Evolutionary conservation across 2,329 filamentous ascomycete genomes (phyloP).

Genomic region (Microdochium bolleyi): DNA sequence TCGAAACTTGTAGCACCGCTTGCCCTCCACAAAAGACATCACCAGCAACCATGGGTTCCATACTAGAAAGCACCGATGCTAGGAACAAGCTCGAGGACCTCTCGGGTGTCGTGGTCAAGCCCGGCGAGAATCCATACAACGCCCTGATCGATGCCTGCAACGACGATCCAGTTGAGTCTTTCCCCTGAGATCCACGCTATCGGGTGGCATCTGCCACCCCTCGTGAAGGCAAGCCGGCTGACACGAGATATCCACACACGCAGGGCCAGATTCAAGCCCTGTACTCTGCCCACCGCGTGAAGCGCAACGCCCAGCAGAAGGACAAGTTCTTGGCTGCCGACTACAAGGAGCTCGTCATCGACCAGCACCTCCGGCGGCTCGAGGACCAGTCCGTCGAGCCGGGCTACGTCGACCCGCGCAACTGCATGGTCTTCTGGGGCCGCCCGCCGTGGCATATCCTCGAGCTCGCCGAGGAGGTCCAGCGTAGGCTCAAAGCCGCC

Average conservation of each 20-base stretch:
- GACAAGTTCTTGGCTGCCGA: slow-evolving; percentile 60
- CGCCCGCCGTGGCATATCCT: slow-evolving; percentile 68
- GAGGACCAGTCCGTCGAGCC: slow-evolving; percentile 56
- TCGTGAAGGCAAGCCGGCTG: no score
- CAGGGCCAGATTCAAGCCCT: slow-evolving; percentile 61
- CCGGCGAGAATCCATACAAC: slow-evolving; percentile 67
- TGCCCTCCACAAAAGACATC: background rate
- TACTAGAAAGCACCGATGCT: slow-evolving; percentile 30
- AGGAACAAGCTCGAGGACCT: slow-evolving; percentile 46
- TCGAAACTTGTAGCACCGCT: no score
- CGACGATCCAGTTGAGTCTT: slow-evolving; percentile 52
- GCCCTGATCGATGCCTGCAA: slow-evolving; percentile 62
- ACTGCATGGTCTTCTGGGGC: slow-evolving; percentile 86
- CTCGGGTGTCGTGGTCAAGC: slow-evolving; percentile 38
- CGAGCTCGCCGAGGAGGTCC: slow-evolving; percentile 59
- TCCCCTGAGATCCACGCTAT: no score
- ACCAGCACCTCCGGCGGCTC: slow-evolving; percentile 66
- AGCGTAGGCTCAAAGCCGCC: slow-evolving; percentile 53
- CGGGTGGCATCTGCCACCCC: no score
- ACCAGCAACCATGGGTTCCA: slow-evolving; percentile 20
- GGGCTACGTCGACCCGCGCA: slow-evolving; percentile 64
- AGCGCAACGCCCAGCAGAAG: slow-evolving; percentile 69
- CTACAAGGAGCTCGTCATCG: slow-evolving; percentile 66
- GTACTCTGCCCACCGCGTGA: slow-evolving; percentile 67
- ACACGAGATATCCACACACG: slow-evolving; percentile 1